A percentile compares a stretch with the other conserved stretches of the same genome.
These are phyloP conservation scores for Amanita exitialis DNA, from an alignment of 768 basidiomycete species.

Conservation along the genomic window DNA sequence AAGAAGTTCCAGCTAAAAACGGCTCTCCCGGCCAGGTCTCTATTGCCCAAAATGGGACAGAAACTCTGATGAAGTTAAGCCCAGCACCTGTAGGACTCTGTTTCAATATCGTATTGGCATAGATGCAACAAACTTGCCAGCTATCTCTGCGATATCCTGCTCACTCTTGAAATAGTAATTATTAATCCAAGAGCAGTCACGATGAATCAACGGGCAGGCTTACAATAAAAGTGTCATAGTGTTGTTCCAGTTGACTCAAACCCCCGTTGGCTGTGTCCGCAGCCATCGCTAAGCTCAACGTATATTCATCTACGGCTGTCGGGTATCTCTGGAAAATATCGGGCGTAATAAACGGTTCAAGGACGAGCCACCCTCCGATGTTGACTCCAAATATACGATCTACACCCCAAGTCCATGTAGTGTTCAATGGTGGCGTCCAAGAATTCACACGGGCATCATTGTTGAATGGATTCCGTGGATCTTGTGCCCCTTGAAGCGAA, in stretches of 20 bases:
- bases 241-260: constrained; percentile 56
- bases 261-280: constrained; percentile 44
- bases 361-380: constrained; percentile 64
- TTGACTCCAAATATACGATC: constrained; percentile 57
- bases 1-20: constrained; percentile 61
- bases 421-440: constrained; percentile 65
- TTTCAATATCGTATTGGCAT: not conserved
- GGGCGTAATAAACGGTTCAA: constrained; percentile 73
- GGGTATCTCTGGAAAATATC: constrained; percentile 52
- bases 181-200: not conserved
- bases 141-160: constrained; percentile 78
- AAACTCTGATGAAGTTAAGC: constrained; percentile 74
- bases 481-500: constrained; percentile 35
- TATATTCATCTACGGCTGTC: constrained; percentile 53
- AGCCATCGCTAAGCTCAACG: constrained; percentile 55
- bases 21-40: constrained; percentile 70
- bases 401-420: constrained; percentile 54
- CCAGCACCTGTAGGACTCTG: constrained; percentile 43
- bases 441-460: constrained; percentile 57
- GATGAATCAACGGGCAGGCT: constrained; percentile 17
- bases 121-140: constrained; percentile 24
- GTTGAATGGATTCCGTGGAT: constrained; percentile 59
- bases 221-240: constrained; percentile 80
- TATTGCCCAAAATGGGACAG: constrained; percentile 82
- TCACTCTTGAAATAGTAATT: constrained; percentile 49